A percentile compares a stretch with the other conserved stretches of the same genome.
These are phyloP conservation scores for Zelopaecilomyces penicillatus DNA, from an alignment of 2,329 filamentous ascomycete species.

Conservation along the genomic window DNA sequence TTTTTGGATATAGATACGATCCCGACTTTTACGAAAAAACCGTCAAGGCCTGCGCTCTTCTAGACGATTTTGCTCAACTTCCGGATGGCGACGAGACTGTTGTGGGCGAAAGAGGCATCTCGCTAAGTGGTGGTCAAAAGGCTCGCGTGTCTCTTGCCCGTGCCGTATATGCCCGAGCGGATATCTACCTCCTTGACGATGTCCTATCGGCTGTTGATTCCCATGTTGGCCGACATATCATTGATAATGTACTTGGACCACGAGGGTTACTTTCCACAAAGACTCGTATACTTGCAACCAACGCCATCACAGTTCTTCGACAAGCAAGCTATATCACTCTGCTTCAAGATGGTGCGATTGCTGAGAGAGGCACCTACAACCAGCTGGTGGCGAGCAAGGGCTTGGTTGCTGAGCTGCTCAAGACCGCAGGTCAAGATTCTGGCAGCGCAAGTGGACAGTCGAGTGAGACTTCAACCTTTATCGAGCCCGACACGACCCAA, in stretches of 20 bases:
- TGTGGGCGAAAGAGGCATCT: conserved; percentile 94
- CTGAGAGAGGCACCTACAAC: conserved; percentile 83
- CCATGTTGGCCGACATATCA: conserved; percentile 89
- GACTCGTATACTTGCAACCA: conserved; percentile 88
- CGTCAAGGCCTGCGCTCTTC: conserved; percentile 79
- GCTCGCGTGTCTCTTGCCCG: conserved; percentile 84
- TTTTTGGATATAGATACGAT: conserved; percentile 93
- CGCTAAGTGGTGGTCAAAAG: conserved; percentile 91
- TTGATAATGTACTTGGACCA: conserved; percentile 84
- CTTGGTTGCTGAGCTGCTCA: conserved; percentile 76
- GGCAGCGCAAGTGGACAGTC: conserved; percentile 36
- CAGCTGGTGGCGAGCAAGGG: conserved; percentile 93
- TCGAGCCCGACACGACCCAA: conserved; percentile 40
- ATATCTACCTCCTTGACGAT: conserved; percentile 91
- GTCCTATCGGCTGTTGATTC: conserved; percentile 96
- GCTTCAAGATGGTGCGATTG: conserved; percentile 71
- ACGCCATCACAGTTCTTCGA: conserved; percentile 83
- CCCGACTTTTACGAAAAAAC: conserved; percentile 91
- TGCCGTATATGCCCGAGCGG: conserved; percentile 93
- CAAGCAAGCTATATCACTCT: conserved; percentile 86
- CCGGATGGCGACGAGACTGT: conserved; percentile 95
- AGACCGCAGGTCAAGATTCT: conserved; percentile 57
- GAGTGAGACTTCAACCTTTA: conserved; percentile 51
- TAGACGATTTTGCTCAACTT: conserved; percentile 84
- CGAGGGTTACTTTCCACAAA: conserved; percentile 76